Conservation (phyloP, 2,329 filamentous ascomycete species). For the Clonostachys byssicola region DNA sequence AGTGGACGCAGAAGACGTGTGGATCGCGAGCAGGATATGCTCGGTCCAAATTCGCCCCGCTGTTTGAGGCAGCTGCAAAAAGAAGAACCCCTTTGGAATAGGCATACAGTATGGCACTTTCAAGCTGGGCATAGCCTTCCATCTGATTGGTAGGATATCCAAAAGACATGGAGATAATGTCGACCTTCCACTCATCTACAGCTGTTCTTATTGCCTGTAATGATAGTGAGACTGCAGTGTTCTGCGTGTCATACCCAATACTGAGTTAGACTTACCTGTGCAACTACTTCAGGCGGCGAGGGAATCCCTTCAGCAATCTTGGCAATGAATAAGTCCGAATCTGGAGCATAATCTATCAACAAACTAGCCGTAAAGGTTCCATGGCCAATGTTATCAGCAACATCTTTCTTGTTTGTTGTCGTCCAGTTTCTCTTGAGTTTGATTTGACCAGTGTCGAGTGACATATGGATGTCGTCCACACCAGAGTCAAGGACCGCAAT, state of each 20-base stretch:
- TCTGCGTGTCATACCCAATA: not conserved
- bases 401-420: not conserved
- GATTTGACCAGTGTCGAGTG: not conserved
- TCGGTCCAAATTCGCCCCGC: constrained; percentile 4
- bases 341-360: constrained; percentile 4
- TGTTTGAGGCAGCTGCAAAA: constrained; percentile 9
- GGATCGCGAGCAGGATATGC: constrained; percentile 7
- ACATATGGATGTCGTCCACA: constrained; percentile 2
- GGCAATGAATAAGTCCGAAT: constrained; percentile 3
- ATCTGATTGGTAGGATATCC: constrained; percentile 4
- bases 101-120: constrained; percentile 1
- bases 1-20: constrained; percentile 8
- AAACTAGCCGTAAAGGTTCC: constrained; percentile 4
- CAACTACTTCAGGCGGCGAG: not conserved
- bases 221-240: not conserved
- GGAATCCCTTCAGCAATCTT: constrained; percentile 3
- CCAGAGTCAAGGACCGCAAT: constrained; percentile 6
- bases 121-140: not conserved
- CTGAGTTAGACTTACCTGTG: not conserved
- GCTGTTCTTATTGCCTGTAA: constrained; percentile 8
- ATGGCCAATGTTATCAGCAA: constrained; percentile 2
- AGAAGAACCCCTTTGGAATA: constrained; percentile 3
- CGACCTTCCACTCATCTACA: constrained; percentile 5
- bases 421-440: constrained; percentile 1
- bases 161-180: constrained; percentile 14